A percentile compares a stretch with the other conserved stretches of the same genome.
These are phyloP conservation scores for Xylaria castorea DNA, from an alignment of 495 filamentous ascomycete species.

Conservation along the genomic window DNA sequence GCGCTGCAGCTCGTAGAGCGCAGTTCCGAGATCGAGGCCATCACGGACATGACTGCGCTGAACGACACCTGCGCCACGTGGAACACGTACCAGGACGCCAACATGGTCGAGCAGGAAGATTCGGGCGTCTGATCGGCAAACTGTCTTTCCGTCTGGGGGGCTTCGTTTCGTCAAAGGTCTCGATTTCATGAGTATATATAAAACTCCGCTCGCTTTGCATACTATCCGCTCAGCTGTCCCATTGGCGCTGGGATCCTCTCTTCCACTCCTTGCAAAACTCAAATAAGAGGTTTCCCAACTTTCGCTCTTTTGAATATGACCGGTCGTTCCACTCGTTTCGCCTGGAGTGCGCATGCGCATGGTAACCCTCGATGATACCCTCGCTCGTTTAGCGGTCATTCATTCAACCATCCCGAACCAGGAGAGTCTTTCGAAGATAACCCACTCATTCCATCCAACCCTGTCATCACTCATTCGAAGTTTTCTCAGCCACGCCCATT, in stretches of 20 bases:
- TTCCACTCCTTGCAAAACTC: neutral
- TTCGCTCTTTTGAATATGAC: constrained; percentile 10
- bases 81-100: constrained; percentile 45
- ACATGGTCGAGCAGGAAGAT: constrained; percentile 47
- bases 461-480: neutral
- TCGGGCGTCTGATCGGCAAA: constrained; percentile 49
- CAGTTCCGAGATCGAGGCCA: constrained; percentile 44
- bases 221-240: constrained; percentile 1
- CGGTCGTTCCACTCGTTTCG: constrained; percentile 9
- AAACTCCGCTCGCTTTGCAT: constrained; percentile 6
- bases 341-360: neutral
- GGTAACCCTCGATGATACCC: neutral
- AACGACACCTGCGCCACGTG: constrained; percentile 50
- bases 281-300: neutral
- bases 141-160: neutral
- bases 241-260: constrained; percentile 11
- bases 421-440: neutral
- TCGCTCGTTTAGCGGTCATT: neutral
- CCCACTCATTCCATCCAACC: constrained; percentile 12
- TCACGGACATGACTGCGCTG: constrained; percentile 45
- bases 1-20: constrained; percentile 57
- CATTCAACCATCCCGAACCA: neutral
- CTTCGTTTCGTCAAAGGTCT: neutral
- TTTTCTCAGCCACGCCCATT: neutral
- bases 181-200: neutral